A percentile compares a stretch with the other conserved stretches of the same genome.
phyloP scores from a whole-genome alignment of 306 rosid genomes.

The Phaseolus lunatus region DNA sequence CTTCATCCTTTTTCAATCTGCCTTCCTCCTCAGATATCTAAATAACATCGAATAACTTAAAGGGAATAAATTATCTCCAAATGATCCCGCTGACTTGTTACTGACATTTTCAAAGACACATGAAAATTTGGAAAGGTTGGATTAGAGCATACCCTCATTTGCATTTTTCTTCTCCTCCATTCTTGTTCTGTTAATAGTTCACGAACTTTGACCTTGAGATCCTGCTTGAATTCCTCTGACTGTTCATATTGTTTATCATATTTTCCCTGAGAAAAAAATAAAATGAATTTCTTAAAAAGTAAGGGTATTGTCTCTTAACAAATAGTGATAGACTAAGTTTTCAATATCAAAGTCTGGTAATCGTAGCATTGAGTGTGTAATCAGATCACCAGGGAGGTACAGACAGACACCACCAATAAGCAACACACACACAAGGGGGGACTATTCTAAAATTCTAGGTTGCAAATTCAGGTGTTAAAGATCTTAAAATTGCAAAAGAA shows the following conservation, averaged over 20 bases:
- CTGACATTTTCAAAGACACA: background rate
- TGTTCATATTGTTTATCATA: constrained; percentile 84
- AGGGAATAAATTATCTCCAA: constrained; percentile 20
- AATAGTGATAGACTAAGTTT: constrained; percentile 6
- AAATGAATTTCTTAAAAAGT: constrained; percentile 27
- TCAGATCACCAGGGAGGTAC: constrained; percentile 29
- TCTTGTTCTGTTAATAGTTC: constrained; percentile 96
- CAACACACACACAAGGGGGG: constrained; percentile 1
- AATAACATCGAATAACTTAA: constrained; percentile 41
- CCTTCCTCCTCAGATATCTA: constrained; percentile 99
- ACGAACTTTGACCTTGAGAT: constrained; percentile 88
- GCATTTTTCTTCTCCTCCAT: constrained; percentile 99
- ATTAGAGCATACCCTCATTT: constrained; percentile 82
- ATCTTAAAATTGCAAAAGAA: constrained; percentile 17
- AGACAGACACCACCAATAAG: constrained; percentile 21
- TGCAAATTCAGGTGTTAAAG: constrained; percentile 10
- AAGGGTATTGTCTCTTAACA: constrained; percentile 20
- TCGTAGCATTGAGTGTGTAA: constrained; percentile 20
- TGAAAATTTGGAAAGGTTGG: constrained; percentile 3
- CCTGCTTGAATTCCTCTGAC: constrained; percentile 87
- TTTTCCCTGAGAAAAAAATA: constrained; percentile 70
- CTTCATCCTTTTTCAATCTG: constrained; percentile 94
- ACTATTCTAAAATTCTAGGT: constrained; percentile 38
- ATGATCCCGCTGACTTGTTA: constrained; percentile 18
- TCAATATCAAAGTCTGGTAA: constrained; percentile 20